These are phyloP conservation scores for Geosmithia flava DNA, from an alignment of 2,329 filamentous ascomycete species.

Conservation along the genomic window DNA sequence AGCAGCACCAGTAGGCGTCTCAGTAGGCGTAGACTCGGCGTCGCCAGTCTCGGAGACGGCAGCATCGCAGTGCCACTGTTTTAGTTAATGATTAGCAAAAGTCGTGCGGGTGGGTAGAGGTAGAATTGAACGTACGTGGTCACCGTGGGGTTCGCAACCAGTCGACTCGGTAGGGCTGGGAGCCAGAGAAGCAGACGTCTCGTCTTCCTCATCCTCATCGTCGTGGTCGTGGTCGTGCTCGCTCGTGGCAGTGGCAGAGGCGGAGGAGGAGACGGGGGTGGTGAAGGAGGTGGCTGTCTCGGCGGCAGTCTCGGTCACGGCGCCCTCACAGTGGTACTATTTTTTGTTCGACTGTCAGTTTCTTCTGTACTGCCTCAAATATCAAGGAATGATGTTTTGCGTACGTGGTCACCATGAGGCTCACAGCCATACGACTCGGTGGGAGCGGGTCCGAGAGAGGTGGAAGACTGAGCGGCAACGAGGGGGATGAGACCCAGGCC, in stretches of 20 bases:
- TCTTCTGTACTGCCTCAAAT: background rate
- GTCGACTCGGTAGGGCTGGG: conserved; percentile 21
- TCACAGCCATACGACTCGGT: conserved; percentile 19
- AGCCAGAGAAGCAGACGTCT: conserved; percentile 5
- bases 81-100: background rate
- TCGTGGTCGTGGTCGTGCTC: conserved; percentile 7
- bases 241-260: conserved; percentile 2
- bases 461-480: conserved; percentile 7
- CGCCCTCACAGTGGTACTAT: conserved; percentile 7
- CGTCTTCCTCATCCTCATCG: background rate
- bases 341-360: background rate
- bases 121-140: conserved; percentile 20
- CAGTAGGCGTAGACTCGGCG: background rate
- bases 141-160: conserved; percentile 22
- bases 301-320: conserved; percentile 1
- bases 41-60: conserved; percentile 1
- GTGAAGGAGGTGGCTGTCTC: conserved; percentile 2
- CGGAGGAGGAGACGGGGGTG: background rate
- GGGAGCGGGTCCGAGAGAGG: conserved; percentile 5
- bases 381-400: background rate
- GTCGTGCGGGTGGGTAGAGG: background rate
- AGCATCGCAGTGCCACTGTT: conserved; percentile 10
- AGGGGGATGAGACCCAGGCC: conserved; percentile 2
- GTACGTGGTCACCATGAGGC: conserved; percentile 26
- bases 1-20: background rate